These are phyloP conservation scores for Penicillium griseofulvum DNA, from an alignment of 2,329 filamentous ascomycete genomes.

Conservation along the genomic window DNA sequence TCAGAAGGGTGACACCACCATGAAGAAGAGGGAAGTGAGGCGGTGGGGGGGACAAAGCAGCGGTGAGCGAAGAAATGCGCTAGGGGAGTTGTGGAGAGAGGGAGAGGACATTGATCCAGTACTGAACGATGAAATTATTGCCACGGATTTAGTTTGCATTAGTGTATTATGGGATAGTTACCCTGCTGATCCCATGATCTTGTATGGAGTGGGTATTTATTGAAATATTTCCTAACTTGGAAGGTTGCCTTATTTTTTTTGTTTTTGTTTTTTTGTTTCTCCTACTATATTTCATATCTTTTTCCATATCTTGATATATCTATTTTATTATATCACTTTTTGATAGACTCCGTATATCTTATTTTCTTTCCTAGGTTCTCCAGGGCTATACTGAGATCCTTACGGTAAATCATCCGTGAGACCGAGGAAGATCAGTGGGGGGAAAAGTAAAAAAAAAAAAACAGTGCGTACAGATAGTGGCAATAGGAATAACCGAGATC, in stretches of 20 bases:
- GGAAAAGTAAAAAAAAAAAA: not conserved
- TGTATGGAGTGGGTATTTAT: not conserved
- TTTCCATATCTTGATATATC: not conserved
- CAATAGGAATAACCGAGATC: constrained; percentile 17
- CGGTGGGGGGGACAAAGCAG: constrained; percentile 46
- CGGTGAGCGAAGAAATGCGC: constrained; percentile 44
- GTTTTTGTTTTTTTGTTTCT: not conserved
- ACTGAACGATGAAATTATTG: not conserved
- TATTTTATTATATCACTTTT: too few relatives aligned
- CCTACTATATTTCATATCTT: not conserved
- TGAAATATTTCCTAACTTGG: constrained; percentile 6
- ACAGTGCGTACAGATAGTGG: constrained; percentile 5
- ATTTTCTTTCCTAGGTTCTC: too few relatives aligned
- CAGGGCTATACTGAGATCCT: too few relatives aligned
- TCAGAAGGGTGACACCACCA: constrained; percentile 28
- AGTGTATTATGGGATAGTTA: not conserved
- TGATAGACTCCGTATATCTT: too few relatives aligned
- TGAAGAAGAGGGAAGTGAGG: constrained; percentile 27
- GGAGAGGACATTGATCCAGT: constrained; percentile 1
- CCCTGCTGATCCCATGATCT: constrained; percentile 3
- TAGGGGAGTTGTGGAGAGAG: constrained; percentile 36
- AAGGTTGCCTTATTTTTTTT: not conserved
- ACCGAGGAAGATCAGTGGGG: constrained; percentile 2
- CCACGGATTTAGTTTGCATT: not conserved
- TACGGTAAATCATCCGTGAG: not conserved